Percentiles rank a stretch among this genome's conserved stretches.
Evolutionary conservation across 2,329 filamentous ascomycete genomes (phyloP).

Genomic region (Didymella pomorum): DNA sequence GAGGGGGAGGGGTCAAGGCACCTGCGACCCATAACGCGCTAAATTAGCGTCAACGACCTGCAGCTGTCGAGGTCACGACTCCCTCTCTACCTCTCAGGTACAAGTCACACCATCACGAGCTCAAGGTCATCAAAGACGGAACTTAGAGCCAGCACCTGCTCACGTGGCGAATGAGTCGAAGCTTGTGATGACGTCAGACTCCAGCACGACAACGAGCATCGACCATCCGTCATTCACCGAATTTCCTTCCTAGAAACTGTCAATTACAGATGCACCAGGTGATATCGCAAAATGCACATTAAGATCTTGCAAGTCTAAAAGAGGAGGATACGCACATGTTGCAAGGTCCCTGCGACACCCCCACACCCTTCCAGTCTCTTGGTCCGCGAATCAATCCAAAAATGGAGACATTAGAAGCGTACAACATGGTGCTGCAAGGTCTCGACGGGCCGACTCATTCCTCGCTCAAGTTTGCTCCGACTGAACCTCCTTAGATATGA

Average conservation of each 20-base stretch:
- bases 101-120: constrained; percentile 13
- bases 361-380: not conserved
- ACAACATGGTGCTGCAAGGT: not conserved
- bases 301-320: not conserved
- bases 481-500: not conserved
- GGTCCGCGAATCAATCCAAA: not conserved
- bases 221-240: not conserved
- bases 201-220: not conserved
- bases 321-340: not conserved
- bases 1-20: constrained; percentile 16
- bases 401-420: not conserved
- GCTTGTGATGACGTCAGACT: not conserved
- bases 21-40: constrained; percentile 10
- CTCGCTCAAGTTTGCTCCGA: not conserved
- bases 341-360: not conserved
- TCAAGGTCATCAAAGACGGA: not conserved
- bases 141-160: not conserved
- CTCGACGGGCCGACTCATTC: not conserved
- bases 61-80: constrained; percentile 11
- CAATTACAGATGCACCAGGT: not conserved
- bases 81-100: not conserved
- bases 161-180: not conserved
- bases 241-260: not conserved
- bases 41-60: constrained; percentile 4
- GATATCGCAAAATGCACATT: not conserved